Percentiles rank a stretch among this genome's conserved stretches.
These are phyloP conservation scores for Entomophthora muscae DNA, from an alignment of 371 early-diverging fungal genomes.

Conservation along the genomic window DNA sequence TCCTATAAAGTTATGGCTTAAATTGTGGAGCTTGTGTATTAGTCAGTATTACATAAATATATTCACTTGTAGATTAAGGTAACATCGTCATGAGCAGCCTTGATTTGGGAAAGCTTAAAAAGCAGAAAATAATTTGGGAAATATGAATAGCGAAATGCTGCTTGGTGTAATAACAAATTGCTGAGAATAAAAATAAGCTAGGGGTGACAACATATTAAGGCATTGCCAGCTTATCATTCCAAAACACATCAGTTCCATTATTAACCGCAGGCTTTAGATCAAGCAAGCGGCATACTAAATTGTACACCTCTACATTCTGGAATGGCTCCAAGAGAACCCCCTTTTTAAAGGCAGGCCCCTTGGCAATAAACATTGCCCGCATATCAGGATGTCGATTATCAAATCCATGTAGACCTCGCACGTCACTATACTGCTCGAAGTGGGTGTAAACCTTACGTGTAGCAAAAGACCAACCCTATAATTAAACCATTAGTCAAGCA, in stretches of 20 bases:
- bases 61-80: no score
- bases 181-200: no score
- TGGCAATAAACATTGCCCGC: conserved; percentile 74
- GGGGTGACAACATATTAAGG: neutral
- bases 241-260: neutral
- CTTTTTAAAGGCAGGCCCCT: conserved; percentile 31
- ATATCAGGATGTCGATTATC: conserved; percentile 57
- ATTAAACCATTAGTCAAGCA: neutral
- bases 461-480: conserved; percentile 21
- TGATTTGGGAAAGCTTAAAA: no score
- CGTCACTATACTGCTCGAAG: conserved; percentile 13
- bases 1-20: no score
- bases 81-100: no score
- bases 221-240: neutral
- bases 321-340: conserved; percentile 4
- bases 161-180: no score
- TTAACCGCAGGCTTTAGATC: neutral
- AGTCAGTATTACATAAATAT: no score
- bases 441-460: conserved; percentile 19
- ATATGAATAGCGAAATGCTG: no score
- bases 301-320: conserved; percentile 9
- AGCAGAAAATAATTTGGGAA: no score
- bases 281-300: neutral
- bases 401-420: conserved; percentile 71
- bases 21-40: no score